Conservation (phyloP, 2,329 filamentous ascomycete genomes). For the Colletotrichum truncatum region DNA sequence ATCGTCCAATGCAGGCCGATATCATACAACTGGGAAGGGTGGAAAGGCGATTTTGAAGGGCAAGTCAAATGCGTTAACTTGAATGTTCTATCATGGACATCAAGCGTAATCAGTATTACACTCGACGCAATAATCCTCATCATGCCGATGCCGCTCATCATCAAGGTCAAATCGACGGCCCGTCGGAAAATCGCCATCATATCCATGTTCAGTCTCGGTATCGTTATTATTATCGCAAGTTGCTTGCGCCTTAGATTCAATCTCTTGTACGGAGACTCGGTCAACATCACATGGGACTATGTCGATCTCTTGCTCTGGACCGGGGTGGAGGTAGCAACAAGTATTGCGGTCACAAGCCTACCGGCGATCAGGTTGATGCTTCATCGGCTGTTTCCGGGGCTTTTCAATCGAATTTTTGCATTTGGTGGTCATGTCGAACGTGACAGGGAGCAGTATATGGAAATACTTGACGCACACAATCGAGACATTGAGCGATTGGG, state of each 20-base stretch:
- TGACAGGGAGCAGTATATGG: constrained; percentile 8
- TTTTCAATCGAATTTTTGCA: constrained; percentile 3
- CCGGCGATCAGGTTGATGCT: constrained; percentile 48
- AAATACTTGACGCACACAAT: neutral
- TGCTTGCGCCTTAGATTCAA: constrained; percentile 45
- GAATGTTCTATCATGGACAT: constrained; percentile 6
- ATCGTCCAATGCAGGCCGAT: constrained; percentile 4
- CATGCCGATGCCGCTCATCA: constrained; percentile 52
- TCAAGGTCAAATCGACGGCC: constrained; percentile 45
- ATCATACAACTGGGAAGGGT: constrained; percentile 21
- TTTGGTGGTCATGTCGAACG: constrained; percentile 18
- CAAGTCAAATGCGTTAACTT: neutral
- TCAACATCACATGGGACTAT: constrained; percentile 51
- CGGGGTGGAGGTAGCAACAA: constrained; percentile 49
- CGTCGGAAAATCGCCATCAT: constrained; percentile 53
- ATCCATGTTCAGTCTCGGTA: constrained; percentile 54
- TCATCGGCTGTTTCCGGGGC: constrained; percentile 5
- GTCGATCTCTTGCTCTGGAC: constrained; percentile 51
- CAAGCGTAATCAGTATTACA: constrained; percentile 48
- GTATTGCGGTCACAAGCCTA: constrained; percentile 49
- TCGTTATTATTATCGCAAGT: constrained; percentile 46
- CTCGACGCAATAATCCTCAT: constrained; percentile 53
- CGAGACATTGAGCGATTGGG: neutral
- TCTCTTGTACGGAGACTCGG: constrained; percentile 39
- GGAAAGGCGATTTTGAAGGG: constrained; percentile 10